A percentile compares a stretch with the other conserved stretches of the same genome.
phyloP scores from a whole-genome alignment of 225 moss, liverwort and hornwort genomes.

The Sphagnum tenellum region DNA sequence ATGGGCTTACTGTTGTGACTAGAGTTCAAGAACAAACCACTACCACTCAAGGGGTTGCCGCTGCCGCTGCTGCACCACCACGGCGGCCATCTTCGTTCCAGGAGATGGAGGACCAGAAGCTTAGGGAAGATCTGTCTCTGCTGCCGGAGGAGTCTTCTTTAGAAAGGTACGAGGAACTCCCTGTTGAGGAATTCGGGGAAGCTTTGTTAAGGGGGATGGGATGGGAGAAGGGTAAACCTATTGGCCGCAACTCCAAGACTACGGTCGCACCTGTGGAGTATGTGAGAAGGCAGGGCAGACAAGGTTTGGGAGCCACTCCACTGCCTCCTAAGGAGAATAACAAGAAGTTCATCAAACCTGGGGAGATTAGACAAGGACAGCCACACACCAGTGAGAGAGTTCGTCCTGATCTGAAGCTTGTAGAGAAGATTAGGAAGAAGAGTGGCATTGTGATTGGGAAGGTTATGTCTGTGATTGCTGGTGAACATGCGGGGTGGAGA shows the following conservation, averaged over 20 bases:
- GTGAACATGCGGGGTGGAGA: conserved; percentile 37
- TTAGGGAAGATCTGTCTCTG: conserved; percentile 45
- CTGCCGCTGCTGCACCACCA: not conserved
- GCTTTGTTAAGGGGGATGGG: conserved; percentile 89
- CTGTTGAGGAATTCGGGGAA: conserved; percentile 80
- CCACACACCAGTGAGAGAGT: conserved; percentile 24
- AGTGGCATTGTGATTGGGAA: conserved; percentile 29
- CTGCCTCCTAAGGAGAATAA: conserved; percentile 36
- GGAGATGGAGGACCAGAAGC: conserved; percentile 66
- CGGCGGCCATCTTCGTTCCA: conserved; percentile 29
- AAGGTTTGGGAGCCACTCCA: conserved; percentile 70
- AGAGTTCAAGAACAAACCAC: conserved; percentile 17
- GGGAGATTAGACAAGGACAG: conserved; percentile 43
- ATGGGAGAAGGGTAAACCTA: conserved; percentile 95
- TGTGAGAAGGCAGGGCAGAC: conserved; percentile 43
- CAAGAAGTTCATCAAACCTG: conserved; percentile 62
- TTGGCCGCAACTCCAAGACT: conserved; percentile 58
- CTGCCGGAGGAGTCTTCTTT: conserved; percentile 71
- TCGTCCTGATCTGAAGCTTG: conserved; percentile 29
- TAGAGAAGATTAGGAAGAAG: conserved; percentile 29
- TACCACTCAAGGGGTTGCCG: conserved; percentile 4
- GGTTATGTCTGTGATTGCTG: conserved; percentile 48
- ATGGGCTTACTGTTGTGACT: conserved; percentile 58
- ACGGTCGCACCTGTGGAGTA: conserved; percentile 54
- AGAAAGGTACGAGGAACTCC: conserved; percentile 76